A percentile compares a stretch with the other conserved stretches of the same genome.
Evolutionary conservation across 495 filamentous ascomycete genomes (phyloP).

Genomic region (Podospora anserina): DNA sequence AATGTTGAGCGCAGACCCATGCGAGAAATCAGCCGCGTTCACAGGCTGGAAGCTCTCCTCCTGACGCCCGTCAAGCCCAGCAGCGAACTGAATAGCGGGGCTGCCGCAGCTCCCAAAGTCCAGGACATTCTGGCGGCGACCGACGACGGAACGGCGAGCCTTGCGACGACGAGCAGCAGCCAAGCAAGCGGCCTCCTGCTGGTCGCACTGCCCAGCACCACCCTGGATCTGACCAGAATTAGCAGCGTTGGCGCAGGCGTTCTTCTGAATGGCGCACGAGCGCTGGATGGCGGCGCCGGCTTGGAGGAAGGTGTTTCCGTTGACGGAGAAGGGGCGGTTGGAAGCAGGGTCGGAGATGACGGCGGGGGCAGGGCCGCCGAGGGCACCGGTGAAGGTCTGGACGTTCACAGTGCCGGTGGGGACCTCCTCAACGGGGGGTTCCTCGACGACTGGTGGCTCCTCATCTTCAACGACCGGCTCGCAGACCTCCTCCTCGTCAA

Average conservation of each 20-base stretch:
- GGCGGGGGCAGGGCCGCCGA: constrained; percentile 52
- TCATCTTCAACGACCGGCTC: constrained; percentile 33
- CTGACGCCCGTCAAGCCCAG: constrained; percentile 50
- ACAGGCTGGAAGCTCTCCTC: constrained; percentile 51
- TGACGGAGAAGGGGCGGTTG: constrained; percentile 53
- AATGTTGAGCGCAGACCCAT: constrained; percentile 57
- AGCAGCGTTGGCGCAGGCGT: constrained; percentile 54
- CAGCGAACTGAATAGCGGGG: constrained; percentile 54
- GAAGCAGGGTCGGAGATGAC: constrained; percentile 45
- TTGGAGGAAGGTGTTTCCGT: constrained; percentile 52
- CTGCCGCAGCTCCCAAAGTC: constrained; percentile 51
- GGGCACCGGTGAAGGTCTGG: constrained; percentile 55
- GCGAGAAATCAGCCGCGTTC: constrained; percentile 53
- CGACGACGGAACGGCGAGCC: constrained; percentile 23
- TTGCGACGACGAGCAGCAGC: constrained; percentile 30
- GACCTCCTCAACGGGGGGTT: constrained; percentile 13
- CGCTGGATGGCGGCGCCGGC: constrained; percentile 50
- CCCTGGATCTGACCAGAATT: constrained; percentile 46
- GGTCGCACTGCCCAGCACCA: constrained; percentile 47
- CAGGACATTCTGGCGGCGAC: constrained; percentile 30
- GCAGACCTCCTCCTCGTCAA: constrained; percentile 14
- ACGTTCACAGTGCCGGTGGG: constrained; percentile 42
- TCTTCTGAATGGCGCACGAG: constrained; percentile 56
- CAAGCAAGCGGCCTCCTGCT: constrained; percentile 46
- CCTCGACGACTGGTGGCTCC: constrained; percentile 43